A percentile compares a stretch with the other conserved stretches of the same genome.
Evolutionary conservation across 768 basidiomycete genomes (phyloP).

Genomic region (Mycena latifolia): DNA sequence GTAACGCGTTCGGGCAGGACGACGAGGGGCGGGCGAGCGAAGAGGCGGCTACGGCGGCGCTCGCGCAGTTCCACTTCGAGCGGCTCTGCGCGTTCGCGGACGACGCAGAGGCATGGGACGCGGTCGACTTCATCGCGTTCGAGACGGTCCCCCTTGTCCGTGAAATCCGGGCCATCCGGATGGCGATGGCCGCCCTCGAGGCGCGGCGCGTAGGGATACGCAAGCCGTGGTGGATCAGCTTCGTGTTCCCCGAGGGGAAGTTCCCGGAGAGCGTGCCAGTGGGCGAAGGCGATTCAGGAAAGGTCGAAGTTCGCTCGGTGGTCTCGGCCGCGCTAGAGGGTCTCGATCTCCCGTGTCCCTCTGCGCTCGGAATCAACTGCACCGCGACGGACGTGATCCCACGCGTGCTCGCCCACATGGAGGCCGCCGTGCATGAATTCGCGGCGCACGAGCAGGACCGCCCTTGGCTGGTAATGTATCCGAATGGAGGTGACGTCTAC

Average conservation of each 20-base stretch:
- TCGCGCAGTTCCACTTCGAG: constrained; percentile 73
- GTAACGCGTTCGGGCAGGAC: constrained; percentile 56
- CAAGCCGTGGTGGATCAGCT: constrained; percentile 85
- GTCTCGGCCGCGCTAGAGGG: constrained; percentile 53
- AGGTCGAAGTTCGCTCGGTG: constrained; percentile 53
- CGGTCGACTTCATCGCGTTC: constrained; percentile 76
- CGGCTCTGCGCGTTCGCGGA: constrained; percentile 67
- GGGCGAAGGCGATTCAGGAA: constrained; percentile 29
- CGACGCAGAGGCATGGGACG: constrained; percentile 63
- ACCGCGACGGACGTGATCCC: constrained; percentile 62
- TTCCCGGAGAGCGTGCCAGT: constrained; percentile 56
- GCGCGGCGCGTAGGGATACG: constrained; percentile 30
- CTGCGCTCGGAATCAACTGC: constrained; percentile 83
- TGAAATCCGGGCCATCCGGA: constrained; percentile 75
- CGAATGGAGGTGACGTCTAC: constrained; percentile 75
- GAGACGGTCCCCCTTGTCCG: constrained; percentile 81
- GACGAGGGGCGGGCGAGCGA: constrained; percentile 46
- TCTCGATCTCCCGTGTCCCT: constrained; percentile 49
- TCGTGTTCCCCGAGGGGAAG: constrained; percentile 66
- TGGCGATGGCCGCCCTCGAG: constrained; percentile 62
- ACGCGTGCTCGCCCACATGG: constrained; percentile 53
- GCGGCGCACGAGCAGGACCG: constrained; percentile 29
- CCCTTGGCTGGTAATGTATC: constrained; percentile 77
- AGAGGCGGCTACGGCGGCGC: constrained; percentile 58
- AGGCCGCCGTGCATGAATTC: constrained; percentile 34